Evolutionary conservation across 108 stramenopile species (phyloP), one percentile per base, ranked within the genome.

Genomic region (Pseudonitzschia pungens): DNA sequence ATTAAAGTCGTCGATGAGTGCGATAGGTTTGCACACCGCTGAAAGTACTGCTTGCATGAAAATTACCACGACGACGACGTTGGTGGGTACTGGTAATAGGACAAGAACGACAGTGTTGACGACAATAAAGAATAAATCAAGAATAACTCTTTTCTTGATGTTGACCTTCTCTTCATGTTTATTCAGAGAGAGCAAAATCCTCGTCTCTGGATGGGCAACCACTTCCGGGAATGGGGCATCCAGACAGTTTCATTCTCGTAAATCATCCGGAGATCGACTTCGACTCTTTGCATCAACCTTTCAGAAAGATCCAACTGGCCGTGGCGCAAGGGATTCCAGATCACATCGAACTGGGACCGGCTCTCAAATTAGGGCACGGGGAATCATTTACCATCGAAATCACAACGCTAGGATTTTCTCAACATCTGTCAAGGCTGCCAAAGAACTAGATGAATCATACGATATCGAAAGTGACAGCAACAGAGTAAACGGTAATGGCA

Each of bases 111-210:
- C 3, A 48, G 18, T 4, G 1, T 48, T 48, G 16, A 48, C 45
- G 45, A 48, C 45, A 58, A 58, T n/a, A 27, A 58, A 21, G 29
- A 5, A 4, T 0, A 27, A 5, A n/a, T 31, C 57, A 31, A 22
- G 57, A 58, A 58, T 58, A 26, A 24, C 57, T 5, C 10, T 58
- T 15, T n/a, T 58, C 24, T 14, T 31, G 57, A n/a, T 58, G 57
- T 14, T 58, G 29, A 58, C 57, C 29, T 58, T 58, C 22, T 58
- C 57, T 31, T 58, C 57, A 10, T 58, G 57, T n/a, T 28, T 58
- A 15, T 58, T 28, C 3, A 21, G 57, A 15, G 57, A 58, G 29
- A 31, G 29, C n/a, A 27, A 15, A 27, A 31, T 58, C 15, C 29
- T 58, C n/a, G 57, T 58, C 5, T 58, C 57, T 2, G 57, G 57